Evolutionary conservation across 768 basidiomycete species (phyloP), one percentile per base, ranked within the genome.

Genomic region (Auriscalpium orientale): DNA sequence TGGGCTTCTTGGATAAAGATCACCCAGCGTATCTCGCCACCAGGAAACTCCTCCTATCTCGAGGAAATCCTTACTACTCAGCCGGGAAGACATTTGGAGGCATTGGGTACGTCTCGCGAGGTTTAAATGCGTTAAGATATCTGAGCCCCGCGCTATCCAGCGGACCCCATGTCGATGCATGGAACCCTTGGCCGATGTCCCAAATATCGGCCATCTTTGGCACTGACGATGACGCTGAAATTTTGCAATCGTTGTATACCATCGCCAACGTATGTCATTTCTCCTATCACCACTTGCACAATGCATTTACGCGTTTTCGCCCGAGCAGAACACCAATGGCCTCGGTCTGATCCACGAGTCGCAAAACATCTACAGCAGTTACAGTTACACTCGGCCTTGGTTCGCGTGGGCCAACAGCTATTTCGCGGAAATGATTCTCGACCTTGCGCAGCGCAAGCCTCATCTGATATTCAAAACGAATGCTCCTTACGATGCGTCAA

Each of bases 371-470:
- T 83, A 84, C 67, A 68, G 82, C 36, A 61, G 68, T 18, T 70
- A 69, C 15, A 74, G 76, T 28, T 89, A 86, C 63, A 88, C 85
- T 37, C 76, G 87, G 20, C 75, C 81, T 18, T 89, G 87, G 87
- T 89, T 89, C 68, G 87, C 88, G 20, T 89, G 87, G 87, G 88
- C 83, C 13, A 89, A 88, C 66, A 86, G 85, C 68, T 91, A 85
- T 68, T 90, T 89, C 64, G 82, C 88, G 37, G 88, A 90, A 72
- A 88, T 89, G 85, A 72, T 90, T 18, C 69, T 90, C 53, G 87
- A 91, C 62, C 73, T 91, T 36, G 88, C 89, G 44, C 73, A 80
- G 59, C 76, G 87, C 57, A 89, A 89, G 67, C 89, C 89, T 4
- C 73, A 75, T 49, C 72, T 90, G 33, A 80, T 90, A 49, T 76